phyloP scores from a whole-genome alignment of 1,284 basidiomycete species.

The Moniliella sp. region DNA sequence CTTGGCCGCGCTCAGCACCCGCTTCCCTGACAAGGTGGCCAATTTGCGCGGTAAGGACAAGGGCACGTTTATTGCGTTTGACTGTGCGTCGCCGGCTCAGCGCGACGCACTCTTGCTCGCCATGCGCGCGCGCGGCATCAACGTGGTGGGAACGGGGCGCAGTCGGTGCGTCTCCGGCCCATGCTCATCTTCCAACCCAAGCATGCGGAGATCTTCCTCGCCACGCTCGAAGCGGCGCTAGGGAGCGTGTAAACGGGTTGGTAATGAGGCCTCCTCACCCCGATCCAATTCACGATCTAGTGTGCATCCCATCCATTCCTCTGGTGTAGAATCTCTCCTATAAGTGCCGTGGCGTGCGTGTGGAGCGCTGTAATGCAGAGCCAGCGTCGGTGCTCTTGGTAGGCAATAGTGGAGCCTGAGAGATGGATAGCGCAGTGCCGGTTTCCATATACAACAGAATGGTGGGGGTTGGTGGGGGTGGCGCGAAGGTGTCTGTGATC shows the following conservation, averaged over 20 bases:
- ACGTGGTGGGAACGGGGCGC: slow-evolving; percentile 36
- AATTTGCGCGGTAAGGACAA: slow-evolving; percentile 38
- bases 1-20: slow-evolving; percentile 25
- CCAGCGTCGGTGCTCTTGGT: no score
- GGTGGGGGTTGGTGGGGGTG: no score
- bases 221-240: slow-evolving; percentile 27
- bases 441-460: no score
- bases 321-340: no score
- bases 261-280: no score
- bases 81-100: slow-evolving; percentile 31
- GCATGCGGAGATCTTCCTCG: slow-evolving; percentile 36
- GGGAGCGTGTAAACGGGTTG: slow-evolving; percentile 9
- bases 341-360: no score
- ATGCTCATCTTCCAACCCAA: slow-evolving; percentile 38
- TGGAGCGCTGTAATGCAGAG: no score
- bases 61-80: slow-evolving; percentile 41
- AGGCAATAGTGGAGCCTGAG: no score
- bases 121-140: slow-evolving; percentile 37
- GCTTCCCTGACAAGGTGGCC: slow-evolving; percentile 13
- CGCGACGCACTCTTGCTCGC: slow-evolving; percentile 37
- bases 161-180: slow-evolving; percentile 38
- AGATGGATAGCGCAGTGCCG: no score
- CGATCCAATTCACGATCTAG: no score
- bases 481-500: no score
- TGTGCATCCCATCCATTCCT: no score